Evolutionary conservation across 805 yeast species (phyloP).

Genomic region (Starmerella riodocensis): DNA sequence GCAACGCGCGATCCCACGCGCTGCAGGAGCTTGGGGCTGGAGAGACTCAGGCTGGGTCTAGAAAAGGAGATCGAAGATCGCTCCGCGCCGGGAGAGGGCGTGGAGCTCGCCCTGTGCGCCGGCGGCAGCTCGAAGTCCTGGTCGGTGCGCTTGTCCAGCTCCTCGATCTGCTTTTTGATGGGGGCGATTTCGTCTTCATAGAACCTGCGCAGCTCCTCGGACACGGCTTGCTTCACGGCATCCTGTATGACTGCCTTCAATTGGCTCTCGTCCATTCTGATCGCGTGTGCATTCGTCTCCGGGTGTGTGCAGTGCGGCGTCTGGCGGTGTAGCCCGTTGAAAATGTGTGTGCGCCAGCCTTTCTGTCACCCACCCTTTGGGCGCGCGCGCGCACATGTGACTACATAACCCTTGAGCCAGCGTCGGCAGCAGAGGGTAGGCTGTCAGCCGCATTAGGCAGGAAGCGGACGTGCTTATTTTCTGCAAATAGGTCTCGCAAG

Average conservation of each 20-base stretch:
- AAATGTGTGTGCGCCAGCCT: no score
- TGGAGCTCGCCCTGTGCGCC: not conserved
- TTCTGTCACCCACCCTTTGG: no score
- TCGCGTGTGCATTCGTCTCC: no score
- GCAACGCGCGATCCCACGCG: slow-evolving; percentile 15
- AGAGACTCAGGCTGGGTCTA: not conserved
- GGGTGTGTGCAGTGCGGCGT: no score
- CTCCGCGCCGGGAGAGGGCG: not conserved
- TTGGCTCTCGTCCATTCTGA: slow-evolving; percentile 1
- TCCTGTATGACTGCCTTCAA: slow-evolving; percentile 3
- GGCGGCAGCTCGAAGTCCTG: slow-evolving; percentile 7
- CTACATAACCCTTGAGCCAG: no score
- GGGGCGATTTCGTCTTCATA: slow-evolving; percentile 13
- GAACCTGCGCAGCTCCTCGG: slow-evolving; percentile 12
- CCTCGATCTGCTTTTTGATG: slow-evolving; percentile 4
- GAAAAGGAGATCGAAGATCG: not conserved
- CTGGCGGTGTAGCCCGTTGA: no score
- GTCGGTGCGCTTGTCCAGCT: not conserved
- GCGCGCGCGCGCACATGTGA: no score
- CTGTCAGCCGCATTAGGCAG: no score
- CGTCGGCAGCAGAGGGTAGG: no score
- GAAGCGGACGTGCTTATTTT: no score
- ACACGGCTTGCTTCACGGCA: slow-evolving; percentile 9
- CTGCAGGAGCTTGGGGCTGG: slow-evolving; percentile 10
- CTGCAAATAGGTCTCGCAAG: no score